These are phyloP conservation scores for Clonostachys chloroleuca DNA, from an alignment of 2,329 filamentous ascomycete species.

Conservation along the genomic window DNA sequence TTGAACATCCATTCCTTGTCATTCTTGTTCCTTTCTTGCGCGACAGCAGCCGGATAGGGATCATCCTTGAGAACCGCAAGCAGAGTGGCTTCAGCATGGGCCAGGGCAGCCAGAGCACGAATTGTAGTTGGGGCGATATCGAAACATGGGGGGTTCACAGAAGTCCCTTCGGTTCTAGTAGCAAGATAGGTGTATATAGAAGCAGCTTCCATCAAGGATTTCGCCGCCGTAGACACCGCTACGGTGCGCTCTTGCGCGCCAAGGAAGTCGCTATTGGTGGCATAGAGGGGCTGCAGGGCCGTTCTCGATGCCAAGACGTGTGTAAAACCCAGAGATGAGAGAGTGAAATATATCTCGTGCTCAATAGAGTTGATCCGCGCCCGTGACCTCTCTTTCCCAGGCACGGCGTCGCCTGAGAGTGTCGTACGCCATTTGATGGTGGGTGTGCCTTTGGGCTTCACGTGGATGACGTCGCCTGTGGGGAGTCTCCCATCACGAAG, in stretches of 20 bases:
- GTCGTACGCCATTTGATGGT: conserved; percentile 67
- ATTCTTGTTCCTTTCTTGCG: conserved; percentile 75
- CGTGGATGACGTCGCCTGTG: conserved; percentile 58
- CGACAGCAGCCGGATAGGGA: conserved; percentile 78
- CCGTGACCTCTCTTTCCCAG: conserved; percentile 61
- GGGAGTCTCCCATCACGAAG: conserved; percentile 43
- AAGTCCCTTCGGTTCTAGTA: conserved; percentile 42
- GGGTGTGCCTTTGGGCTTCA: conserved; percentile 14
- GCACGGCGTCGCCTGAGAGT: conserved; percentile 60
- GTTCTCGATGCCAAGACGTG: conserved; percentile 69
- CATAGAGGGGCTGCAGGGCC: conserved; percentile 70
- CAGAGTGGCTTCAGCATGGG: conserved; percentile 83
- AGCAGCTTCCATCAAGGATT: conserved; percentile 72
- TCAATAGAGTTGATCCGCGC: conserved; percentile 70
- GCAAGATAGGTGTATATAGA: conserved; percentile 72
- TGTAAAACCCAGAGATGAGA: conserved; percentile 73
- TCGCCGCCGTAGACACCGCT: conserved; percentile 71
- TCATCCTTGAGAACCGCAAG: conserved; percentile 92
- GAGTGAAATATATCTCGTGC: conserved; percentile 75
- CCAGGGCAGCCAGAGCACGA: conserved; percentile 58
- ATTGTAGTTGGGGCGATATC: conserved; percentile 50
- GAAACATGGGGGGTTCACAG: conserved; percentile 35
- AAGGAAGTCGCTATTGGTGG: conserved; percentile 55
- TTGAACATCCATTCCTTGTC: conserved; percentile 98
- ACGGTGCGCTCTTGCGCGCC: conserved; percentile 62